Evolutionary conservation across 768 basidiomycete genomes (phyloP).

Genomic region (Flagelloscypha sp.): DNA sequence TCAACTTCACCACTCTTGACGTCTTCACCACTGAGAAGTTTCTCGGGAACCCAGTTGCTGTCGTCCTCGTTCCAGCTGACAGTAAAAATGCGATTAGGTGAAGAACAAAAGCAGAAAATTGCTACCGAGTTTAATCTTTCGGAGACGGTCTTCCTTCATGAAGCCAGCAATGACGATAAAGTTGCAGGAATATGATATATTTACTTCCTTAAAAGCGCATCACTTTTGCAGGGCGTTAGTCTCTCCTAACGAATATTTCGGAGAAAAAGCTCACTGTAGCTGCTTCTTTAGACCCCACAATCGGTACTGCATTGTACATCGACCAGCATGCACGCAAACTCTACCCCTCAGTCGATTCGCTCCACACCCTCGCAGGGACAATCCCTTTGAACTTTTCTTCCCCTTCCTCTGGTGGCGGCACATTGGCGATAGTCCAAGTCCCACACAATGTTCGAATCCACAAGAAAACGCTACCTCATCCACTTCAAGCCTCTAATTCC

Average conservation of each 20-base stretch:
- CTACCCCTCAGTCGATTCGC: conserved; percentile 18
- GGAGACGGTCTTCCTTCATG: conserved; percentile 39
- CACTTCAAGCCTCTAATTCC: conserved; percentile 18
- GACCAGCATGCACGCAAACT: conserved; percentile 16
- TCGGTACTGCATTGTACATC: conserved; percentile 36
- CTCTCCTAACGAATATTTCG: conserved; percentile 32
- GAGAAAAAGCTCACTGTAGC: conserved; percentile 35
- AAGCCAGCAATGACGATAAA: conserved; percentile 13
- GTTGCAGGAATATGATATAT: too few relatives aligned
- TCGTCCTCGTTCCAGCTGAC: conserved; percentile 28
- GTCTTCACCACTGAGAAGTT: conserved; percentile 35
- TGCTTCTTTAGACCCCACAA: conserved; percentile 37
- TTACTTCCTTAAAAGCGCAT: too few relatives aligned
- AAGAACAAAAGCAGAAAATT: conserved; percentile 32
- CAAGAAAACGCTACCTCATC: conserved; percentile 22
- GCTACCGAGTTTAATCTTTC: conserved; percentile 43
- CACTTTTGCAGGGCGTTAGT: too few relatives aligned
- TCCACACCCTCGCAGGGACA: conserved; percentile 34
- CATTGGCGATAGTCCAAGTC: conserved; percentile 30
- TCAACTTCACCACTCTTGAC: conserved; percentile 27
- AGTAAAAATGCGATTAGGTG: conserved; percentile 18
- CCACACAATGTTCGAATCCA: conserved; percentile 15
- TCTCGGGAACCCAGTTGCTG: conserved; percentile 36
- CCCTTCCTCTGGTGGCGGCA: too few relatives aligned
- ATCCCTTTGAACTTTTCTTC: conserved; percentile 33